These are phyloP conservation scores for Limnanthes douglasii DNA, from an alignment of 345 rosid genomes.

Conservation along the genomic window DNA sequence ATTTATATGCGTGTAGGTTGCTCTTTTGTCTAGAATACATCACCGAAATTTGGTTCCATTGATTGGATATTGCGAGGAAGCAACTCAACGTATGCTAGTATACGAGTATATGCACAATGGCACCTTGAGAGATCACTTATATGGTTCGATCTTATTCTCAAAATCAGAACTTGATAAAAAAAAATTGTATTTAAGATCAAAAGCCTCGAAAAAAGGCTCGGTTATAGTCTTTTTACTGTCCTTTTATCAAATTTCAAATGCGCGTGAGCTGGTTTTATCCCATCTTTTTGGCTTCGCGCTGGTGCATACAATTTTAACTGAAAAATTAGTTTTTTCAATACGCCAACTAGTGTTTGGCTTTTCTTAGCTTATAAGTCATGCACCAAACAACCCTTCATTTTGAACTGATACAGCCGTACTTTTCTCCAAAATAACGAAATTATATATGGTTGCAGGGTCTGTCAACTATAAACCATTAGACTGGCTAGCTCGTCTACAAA, in stretches of 20 bases:
- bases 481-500: conserved; percentile 62
- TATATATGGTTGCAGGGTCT: conserved; percentile 31
- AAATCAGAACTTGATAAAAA: too few species aligned
- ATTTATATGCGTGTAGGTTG: conserved; percentile 33
- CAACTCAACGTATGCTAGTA: conserved; percentile 47
- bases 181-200: too few species aligned
- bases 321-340: too few species aligned
- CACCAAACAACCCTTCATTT: too few species aligned
- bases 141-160: conserved; percentile 26
- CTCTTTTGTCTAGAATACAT: conserved; percentile 91
- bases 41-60: conserved; percentile 94
- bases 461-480: conserved; percentile 39
- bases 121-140: conserved; percentile 63
- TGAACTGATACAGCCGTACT: too few species aligned
- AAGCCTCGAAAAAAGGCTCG: too few species aligned
- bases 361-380: too few species aligned
- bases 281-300: not conserved
- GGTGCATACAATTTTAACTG: too few species aligned
- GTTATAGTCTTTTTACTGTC: too few species aligned
- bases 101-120: conserved; percentile 99
- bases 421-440: not conserved
- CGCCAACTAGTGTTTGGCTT: too few species aligned
- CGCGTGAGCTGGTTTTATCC: not conserved
- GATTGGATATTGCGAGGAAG: conserved; percentile 93
- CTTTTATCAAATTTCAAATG: too few species aligned